phyloP scores from a whole-genome alignment of 2,329 filamentous ascomycete genomes.

The Teratosphaeriaceae sp. region DNA sequence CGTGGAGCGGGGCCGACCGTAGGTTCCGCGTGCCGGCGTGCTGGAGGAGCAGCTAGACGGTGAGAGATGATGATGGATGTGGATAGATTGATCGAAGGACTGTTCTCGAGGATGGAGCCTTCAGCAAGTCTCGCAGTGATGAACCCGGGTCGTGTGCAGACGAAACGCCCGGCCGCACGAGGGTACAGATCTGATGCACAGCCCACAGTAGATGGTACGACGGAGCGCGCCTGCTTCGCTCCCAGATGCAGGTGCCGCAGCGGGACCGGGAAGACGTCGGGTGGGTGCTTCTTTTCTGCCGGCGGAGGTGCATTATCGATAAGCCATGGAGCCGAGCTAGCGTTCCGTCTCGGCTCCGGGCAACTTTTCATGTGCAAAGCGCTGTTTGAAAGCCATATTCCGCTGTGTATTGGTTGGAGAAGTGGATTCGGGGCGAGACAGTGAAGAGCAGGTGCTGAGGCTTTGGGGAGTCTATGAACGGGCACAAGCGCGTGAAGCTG shows the following conservation, averaged over 20 bases:
- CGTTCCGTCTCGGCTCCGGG: not conserved
- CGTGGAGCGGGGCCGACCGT: constrained; percentile 2
- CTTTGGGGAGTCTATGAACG: too few species aligned
- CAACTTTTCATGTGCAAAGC: not conserved
- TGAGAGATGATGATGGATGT: not conserved
- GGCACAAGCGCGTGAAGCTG: not conserved
- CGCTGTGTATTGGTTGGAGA: too few species aligned
- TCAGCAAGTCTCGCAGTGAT: too few species aligned
- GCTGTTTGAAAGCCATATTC: not conserved
- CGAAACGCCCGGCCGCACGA: not conserved
- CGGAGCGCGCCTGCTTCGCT: not conserved
- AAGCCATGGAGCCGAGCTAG: not conserved
- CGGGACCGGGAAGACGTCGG: too few species aligned
- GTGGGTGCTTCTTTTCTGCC: not conserved
- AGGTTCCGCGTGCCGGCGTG: not conserved
- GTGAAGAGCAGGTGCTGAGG: not conserved
- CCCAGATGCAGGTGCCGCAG: not conserved
- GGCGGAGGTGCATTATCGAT: not conserved
- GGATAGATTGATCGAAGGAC: too few species aligned
- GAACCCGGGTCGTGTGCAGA: not conserved
- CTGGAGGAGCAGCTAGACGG: not conserved
- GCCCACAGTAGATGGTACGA: not conserved
- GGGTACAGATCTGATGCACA: constrained; percentile 1
- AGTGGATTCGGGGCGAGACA: not conserved
- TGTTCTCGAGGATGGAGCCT: too few species aligned